These are phyloP conservation scores for Lepidium didymum DNA, from an alignment of 345 rosid species.

Conservation along the genomic window DNA sequence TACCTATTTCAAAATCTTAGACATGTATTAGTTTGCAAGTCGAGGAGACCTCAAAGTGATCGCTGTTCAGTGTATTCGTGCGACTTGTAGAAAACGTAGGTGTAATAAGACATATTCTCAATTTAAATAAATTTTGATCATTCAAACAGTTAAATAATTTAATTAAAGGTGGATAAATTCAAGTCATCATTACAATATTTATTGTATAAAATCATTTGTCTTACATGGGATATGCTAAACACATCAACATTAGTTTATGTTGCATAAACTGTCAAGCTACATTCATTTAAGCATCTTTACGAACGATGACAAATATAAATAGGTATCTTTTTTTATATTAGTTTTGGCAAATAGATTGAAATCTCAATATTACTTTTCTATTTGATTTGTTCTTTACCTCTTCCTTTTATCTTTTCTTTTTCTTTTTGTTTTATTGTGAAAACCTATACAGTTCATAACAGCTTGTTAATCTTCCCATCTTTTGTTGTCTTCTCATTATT, in stretches of 20 bases:
- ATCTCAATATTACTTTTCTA: slow-evolving; percentile 12
- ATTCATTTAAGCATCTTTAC: slow-evolving; percentile 19
- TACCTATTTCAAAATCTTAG: not conserved
- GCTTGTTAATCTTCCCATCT: slow-evolving; percentile 20
- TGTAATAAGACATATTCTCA: slow-evolving; percentile 5
- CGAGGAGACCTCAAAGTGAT: slow-evolving; percentile 10
- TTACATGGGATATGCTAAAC: slow-evolving; percentile 11
- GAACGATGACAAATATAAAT: slow-evolving; percentile 5
- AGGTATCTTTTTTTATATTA: not conserved
- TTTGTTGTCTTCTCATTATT: slow-evolving; percentile 23
- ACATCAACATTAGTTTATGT: slow-evolving; percentile 16
- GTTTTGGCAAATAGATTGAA: slow-evolving; percentile 67
- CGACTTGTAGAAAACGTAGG: not conserved
- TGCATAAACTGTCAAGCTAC: slow-evolving; percentile 8
- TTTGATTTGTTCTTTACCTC: slow-evolving; percentile 11
- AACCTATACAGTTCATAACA: not conserved
- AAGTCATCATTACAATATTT: slow-evolving; percentile 8
- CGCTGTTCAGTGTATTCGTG: slow-evolving; percentile 13
- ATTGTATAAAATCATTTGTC: not conserved
- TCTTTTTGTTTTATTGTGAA: slow-evolving; percentile 20
- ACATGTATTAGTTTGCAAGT: not conserved
- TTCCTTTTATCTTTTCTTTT: slow-evolving; percentile 21
- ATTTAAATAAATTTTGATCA: not conserved
- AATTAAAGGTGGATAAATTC: slow-evolving; percentile 11
- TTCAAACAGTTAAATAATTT: not conserved